Conservation (phyloP, 805 yeast genomes). For the Zygotorulaspora florentina region DNA sequence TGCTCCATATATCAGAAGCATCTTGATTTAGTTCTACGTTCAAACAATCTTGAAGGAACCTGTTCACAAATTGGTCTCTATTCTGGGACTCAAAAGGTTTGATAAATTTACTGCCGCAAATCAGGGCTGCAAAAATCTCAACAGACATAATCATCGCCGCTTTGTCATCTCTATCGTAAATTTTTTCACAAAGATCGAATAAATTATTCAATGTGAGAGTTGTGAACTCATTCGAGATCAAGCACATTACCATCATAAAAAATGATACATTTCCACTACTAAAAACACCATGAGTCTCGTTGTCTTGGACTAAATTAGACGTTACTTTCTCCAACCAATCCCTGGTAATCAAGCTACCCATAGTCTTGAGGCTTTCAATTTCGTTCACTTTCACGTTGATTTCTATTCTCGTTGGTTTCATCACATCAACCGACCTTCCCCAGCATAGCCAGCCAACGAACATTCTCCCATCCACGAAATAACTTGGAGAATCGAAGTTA, state of each 20-base stretch:
- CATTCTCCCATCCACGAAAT: constrained; percentile 54
- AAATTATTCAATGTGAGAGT: constrained; percentile 48
- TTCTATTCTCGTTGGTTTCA: constrained; percentile 31
- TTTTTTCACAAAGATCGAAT: constrained; percentile 43
- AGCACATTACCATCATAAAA: constrained; percentile 45
- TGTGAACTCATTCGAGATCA: constrained; percentile 42
- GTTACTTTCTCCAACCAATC: constrained; percentile 57
- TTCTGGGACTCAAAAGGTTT: constrained; percentile 30
- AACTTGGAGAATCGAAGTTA: constrained; percentile 44
- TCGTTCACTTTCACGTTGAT: constrained; percentile 42
- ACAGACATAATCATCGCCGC: constrained; percentile 70
- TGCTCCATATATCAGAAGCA: constrained; percentile 66
- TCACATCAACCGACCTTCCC: constrained; percentile 52
- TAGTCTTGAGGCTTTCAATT: constrained; percentile 34
- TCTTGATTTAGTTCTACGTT: constrained; percentile 67
- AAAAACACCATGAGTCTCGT: constrained; percentile 64
- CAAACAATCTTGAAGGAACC: constrained; percentile 45
- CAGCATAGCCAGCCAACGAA: constrained; percentile 72
- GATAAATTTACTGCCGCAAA: constrained; percentile 47
- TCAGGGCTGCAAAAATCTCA: constrained; percentile 64
- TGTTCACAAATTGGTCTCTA: constrained; percentile 46
- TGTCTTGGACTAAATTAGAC: constrained; percentile 54
- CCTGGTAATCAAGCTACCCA: constrained; percentile 46
- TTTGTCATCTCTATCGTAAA: constrained; percentile 64
- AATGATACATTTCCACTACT: constrained; percentile 62